Evolutionary conservation across 2,329 filamentous ascomycete genomes (phyloP).

Genomic region (Aureobasidium namibiae): DNA sequence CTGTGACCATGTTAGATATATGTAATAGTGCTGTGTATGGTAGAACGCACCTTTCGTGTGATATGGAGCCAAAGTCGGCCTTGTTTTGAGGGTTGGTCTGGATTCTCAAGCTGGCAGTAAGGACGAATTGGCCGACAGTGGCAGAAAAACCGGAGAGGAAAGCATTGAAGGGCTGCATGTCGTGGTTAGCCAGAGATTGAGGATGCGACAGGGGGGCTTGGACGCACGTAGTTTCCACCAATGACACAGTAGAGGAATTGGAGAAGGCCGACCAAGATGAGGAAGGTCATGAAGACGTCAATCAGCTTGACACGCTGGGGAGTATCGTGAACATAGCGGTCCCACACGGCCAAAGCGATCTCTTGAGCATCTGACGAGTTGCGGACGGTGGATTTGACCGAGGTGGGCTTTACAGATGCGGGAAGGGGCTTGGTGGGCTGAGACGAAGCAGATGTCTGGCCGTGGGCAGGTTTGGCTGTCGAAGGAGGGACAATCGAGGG

Average conservation of each 20-base stretch:
- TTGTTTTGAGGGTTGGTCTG: slow-evolving; percentile 83
- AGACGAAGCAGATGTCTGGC: slow-evolving; percentile 18
- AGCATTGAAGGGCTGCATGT: slow-evolving; percentile 87
- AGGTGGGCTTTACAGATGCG: slow-evolving; percentile 19
- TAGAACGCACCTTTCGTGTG: slow-evolving; percentile 63
- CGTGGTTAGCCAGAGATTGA: not conserved
- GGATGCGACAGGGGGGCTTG: not conserved
- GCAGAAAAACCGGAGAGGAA: slow-evolving; percentile 93
- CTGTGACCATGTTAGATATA: slow-evolving; percentile 36
- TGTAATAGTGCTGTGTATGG: not conserved
- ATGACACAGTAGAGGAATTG: slow-evolving; percentile 92
- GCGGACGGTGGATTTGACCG: slow-evolving; percentile 14
- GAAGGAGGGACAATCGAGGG: slow-evolving; percentile 20
- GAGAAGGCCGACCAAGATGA: slow-evolving; percentile 75
- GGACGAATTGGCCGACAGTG: slow-evolving; percentile 93
- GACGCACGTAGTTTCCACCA: slow-evolving; percentile 85
- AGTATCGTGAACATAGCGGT: slow-evolving; percentile 71
- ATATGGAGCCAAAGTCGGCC: slow-evolving; percentile 65
- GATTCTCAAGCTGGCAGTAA: slow-evolving; percentile 83
- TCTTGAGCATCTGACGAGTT: slow-evolving; percentile 37
- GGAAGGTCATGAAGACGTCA: slow-evolving; percentile 82
- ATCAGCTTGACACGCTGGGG: slow-evolving; percentile 87
- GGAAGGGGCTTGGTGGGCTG: slow-evolving; percentile 19
- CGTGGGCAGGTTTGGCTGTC: slow-evolving; percentile 18
- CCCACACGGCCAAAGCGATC: slow-evolving; percentile 62